phyloP scores from a whole-genome alignment of 768 basidiomycete genomes.

The Rhodotorula toruloides region DNA sequence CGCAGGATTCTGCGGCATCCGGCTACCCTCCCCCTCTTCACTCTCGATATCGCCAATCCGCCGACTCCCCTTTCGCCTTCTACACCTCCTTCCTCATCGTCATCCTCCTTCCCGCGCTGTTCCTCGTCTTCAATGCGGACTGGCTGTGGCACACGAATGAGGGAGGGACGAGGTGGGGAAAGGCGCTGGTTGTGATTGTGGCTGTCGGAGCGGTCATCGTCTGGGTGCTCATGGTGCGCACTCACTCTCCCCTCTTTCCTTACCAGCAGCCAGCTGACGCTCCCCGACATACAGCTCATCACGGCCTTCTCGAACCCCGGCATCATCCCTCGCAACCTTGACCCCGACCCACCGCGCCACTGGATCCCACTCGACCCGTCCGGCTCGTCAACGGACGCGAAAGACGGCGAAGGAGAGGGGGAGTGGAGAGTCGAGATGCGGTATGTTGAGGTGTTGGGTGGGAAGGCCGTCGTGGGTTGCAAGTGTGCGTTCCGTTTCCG shows the following conservation, averaged over 20 bases:
- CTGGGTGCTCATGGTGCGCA: slow-evolving; percentile 67
- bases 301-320: slow-evolving; percentile 73
- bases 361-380: slow-evolving; percentile 5
- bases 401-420: slow-evolving; percentile 18
- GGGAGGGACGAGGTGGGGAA: slow-evolving; percentile 61
- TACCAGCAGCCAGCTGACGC: neutral
- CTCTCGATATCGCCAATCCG: slow-evolving; percentile 51
- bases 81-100: slow-evolving; percentile 59
- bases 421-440: slow-evolving; percentile 20
- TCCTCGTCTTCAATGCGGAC: slow-evolving; percentile 80
- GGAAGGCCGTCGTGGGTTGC: slow-evolving; percentile 51
- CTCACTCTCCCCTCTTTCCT: slow-evolving; percentile 42
- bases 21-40: neutral
- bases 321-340: slow-evolving; percentile 79
- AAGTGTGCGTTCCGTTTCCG: slow-evolving; percentile 33
- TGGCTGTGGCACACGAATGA: slow-evolving; percentile 83
- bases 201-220: slow-evolving; percentile 62
- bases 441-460: slow-evolving; percentile 61
- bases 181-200: slow-evolving; percentile 54
- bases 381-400: slow-evolving; percentile 51
- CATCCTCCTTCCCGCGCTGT: slow-evolving; percentile 66
- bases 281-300: slow-evolving; percentile 17
- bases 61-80: slow-evolving; percentile 80
- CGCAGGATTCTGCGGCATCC: too few species aligned
- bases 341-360: slow-evolving; percentile 57